Conservation (phyloP, 257 asterid genomes). For the Asclepias syriaca region DNA sequence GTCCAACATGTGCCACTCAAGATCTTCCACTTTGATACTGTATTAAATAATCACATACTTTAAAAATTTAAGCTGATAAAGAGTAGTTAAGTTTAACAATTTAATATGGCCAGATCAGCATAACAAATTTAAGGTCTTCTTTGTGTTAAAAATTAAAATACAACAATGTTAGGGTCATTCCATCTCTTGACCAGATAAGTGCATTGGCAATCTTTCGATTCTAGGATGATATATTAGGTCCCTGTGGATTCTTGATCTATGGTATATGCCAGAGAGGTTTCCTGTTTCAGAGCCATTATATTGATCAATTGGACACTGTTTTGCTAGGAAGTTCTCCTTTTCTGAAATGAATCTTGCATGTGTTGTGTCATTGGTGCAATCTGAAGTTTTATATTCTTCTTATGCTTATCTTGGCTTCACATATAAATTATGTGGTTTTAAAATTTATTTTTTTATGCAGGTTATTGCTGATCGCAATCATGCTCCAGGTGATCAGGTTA, state of each 20-base stretch:
- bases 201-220: not conserved
- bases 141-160: not conserved
- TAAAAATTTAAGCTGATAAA: too few species aligned
- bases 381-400: not conserved
- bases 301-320: not conserved
- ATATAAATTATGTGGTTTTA: not conserved
- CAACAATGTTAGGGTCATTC: not conserved
- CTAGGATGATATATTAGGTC: not conserved
- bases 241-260: not conserved
- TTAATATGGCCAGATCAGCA: not conserved
- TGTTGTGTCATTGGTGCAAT: not conserved
- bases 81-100: too few species aligned
- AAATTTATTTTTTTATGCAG: constrained; percentile 21
- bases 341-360: not conserved
- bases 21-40: too few species aligned
- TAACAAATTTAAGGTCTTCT: not conserved
- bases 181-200: not conserved
- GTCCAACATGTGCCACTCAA: too few species aligned
- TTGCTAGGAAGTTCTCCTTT: not conserved
- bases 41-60: too few species aligned
- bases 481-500: constrained; percentile 73
- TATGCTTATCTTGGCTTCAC: not conserved
- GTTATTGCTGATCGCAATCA: constrained; percentile 67
- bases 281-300: not conserved
- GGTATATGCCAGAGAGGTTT: not conserved